These are phyloP conservation scores for Metschnikowia lachancei DNA, from an alignment of 805 yeast species.

Conservation along the genomic window DNA sequence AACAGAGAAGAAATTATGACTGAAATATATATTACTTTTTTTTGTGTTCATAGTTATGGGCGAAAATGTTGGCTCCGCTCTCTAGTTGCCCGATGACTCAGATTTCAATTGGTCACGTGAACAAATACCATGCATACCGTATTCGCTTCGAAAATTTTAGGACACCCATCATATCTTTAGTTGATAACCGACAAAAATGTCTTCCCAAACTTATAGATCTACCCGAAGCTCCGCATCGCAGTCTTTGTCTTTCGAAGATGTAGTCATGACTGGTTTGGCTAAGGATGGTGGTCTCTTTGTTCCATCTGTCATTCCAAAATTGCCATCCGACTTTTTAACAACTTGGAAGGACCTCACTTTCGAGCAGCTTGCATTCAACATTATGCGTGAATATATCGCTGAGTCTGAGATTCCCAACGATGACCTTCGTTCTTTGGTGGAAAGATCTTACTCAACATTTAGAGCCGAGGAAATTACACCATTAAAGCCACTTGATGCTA, in stretches of 20 bases:
- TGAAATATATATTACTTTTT: too few relatives aligned
- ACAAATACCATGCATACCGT: neutral
- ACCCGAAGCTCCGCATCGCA: conserved; percentile 61
- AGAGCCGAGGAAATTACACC: conserved; percentile 90
- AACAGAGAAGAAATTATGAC: too few relatives aligned
- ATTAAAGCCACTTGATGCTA: conserved; percentile 56
- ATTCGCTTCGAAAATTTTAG: neutral
- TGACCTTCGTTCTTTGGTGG: conserved; percentile 63
- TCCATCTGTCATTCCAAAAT: conserved; percentile 76
- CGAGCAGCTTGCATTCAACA: conserved; percentile 82
- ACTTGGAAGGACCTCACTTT: conserved; percentile 76
- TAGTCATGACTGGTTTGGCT: conserved; percentile 87
- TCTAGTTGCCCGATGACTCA: neutral
- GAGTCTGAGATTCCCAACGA: conserved; percentile 67
- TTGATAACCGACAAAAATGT: conserved; percentile 2
- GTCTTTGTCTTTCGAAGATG: conserved; percentile 70
- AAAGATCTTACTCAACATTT: conserved; percentile 84
- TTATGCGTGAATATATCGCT: conserved; percentile 75
- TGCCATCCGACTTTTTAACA: conserved; percentile 52
- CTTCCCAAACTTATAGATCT: conserved; percentile 56
- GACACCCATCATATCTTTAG: neutral
- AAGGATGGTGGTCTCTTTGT: conserved; percentile 94
- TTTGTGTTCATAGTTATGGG: too few relatives aligned
- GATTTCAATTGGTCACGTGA: conserved; percentile 2
- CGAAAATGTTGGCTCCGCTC: neutral